A percentile compares a stretch with the other conserved stretches of the same genome.
These are phyloP conservation scores for Phytophthora litchii DNA, from an alignment of 352 stramenopile genomes.

Conservation along the genomic window DNA sequence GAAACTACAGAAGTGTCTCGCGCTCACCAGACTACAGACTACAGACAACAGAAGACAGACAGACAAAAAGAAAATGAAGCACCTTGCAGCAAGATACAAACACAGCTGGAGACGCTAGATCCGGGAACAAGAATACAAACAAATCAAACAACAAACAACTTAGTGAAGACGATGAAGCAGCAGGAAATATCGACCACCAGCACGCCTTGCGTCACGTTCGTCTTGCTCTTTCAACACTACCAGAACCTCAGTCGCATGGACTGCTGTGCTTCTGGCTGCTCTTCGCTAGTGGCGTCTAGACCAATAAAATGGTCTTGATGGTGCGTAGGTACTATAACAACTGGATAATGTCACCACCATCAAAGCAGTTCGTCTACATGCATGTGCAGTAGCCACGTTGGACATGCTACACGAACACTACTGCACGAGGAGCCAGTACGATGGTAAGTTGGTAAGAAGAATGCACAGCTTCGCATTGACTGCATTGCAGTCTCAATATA, in stretches of 20 bases:
- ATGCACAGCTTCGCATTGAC: background rate
- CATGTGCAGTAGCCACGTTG: constrained; percentile 2
- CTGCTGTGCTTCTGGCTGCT: too few relatives aligned
- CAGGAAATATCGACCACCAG: constrained; percentile 1
- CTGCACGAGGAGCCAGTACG: constrained; percentile 12
- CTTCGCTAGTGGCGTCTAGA: too few relatives aligned
- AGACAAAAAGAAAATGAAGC: constrained; percentile 29
- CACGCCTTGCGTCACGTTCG: constrained; percentile 1
- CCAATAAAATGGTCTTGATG: too few relatives aligned
- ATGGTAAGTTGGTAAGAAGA: too few relatives aligned
- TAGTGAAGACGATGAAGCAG: constrained; percentile 24
- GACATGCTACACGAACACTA: background rate
- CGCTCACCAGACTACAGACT: constrained; percentile 12
- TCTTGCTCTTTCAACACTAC: too few relatives aligned
- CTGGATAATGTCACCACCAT: too few relatives aligned
- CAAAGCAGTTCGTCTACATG: too few relatives aligned
- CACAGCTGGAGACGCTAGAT: constrained; percentile 15
- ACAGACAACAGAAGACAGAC: constrained; percentile 18
- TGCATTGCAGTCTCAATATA: constrained; percentile 13
- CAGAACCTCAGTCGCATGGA: too few relatives aligned
- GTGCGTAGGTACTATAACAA: too few relatives aligned
- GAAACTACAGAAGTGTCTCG: constrained; percentile 23
- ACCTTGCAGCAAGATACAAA: constrained; percentile 24
- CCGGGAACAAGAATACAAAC: constrained; percentile 33
- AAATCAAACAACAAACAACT: constrained; percentile 41